A percentile compares a stretch with the other conserved stretches of the same genome.
These are phyloP conservation scores for Aspergillus thermomutatus DNA, from an alignment of 2,329 filamentous ascomycete species.

Conservation along the genomic window DNA sequence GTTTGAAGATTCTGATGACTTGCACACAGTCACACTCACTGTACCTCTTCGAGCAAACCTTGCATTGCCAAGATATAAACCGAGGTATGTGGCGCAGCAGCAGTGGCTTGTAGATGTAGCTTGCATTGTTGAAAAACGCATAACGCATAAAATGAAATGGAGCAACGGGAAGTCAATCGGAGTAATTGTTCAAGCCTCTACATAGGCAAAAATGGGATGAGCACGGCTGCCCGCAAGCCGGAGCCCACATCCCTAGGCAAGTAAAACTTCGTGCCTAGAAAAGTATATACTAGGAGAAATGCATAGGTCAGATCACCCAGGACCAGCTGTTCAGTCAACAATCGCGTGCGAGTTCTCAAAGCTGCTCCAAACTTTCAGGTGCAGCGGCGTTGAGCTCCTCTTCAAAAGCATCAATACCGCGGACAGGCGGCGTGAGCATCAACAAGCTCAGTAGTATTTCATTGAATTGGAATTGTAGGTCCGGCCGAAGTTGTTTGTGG, in stretches of 20 bases:
- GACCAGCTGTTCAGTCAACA: not conserved
- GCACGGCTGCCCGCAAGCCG: not conserved
- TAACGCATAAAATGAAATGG: too few species aligned
- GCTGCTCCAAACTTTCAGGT: not conserved
- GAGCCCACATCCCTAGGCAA: not conserved
- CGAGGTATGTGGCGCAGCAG: not conserved
- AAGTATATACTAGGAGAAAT: not conserved
- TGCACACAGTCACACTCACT: too few species aligned
- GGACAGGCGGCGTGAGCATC: constrained; percentile 30
- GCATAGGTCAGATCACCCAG: not conserved
- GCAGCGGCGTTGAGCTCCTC: constrained; percentile 22
- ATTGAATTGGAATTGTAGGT: constrained; percentile 39
- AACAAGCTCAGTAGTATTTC: constrained; percentile 38
- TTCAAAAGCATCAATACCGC: constrained; percentile 33
- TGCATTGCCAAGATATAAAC: not conserved
- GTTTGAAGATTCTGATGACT: too few species aligned
- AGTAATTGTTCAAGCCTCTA: not conserved
- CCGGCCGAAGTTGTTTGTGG: constrained; percentile 33
- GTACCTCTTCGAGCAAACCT: not conserved
- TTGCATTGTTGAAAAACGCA: not conserved
- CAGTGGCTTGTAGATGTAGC: not conserved
- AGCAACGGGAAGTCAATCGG: not conserved
- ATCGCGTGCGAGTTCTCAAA: not conserved
- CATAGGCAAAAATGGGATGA: not conserved
- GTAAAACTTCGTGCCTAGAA: not conserved